Percentiles rank a stretch among this genome's conserved stretches.
Evolutionary conservation across 139 green algal species (phyloP).

Genomic region (Micromonas commoda): DNA sequence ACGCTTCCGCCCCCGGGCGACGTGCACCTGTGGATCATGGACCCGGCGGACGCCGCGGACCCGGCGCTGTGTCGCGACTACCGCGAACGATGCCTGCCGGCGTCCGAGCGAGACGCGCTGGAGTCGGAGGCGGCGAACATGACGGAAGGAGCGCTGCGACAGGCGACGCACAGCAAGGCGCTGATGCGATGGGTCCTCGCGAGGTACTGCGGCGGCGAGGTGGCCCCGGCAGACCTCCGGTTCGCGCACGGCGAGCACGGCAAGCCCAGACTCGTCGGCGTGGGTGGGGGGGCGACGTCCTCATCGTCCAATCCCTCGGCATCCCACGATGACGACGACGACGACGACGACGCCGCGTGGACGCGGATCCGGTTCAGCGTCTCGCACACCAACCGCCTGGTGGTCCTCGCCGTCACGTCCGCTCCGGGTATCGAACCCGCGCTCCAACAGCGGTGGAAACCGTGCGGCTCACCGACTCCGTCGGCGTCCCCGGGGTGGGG

Average conservation of each 20-base stretch:
- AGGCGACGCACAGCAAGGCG: not conserved
- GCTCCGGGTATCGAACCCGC: not conserved
- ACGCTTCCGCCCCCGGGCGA: not conserved
- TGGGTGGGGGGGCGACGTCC: not conserved
- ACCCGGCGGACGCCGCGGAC: not conserved
- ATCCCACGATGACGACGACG: no score
- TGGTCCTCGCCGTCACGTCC: not conserved
- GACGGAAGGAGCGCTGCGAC: not conserved
- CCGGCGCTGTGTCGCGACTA: not conserved
- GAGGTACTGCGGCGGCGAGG: not conserved
- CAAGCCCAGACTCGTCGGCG: not conserved
- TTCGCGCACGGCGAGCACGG: constrained; percentile 10
- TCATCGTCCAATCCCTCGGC: no score
- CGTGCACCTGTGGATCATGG: not conserved
- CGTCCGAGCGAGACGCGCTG: not conserved
- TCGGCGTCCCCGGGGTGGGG: no score
- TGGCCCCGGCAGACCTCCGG: not conserved
- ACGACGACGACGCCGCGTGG: not conserved
- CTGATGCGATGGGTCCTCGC: not conserved
- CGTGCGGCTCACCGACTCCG: no score
- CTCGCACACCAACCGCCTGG: constrained; percentile 4
- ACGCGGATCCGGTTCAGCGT: not conserved
- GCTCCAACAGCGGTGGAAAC: no score
- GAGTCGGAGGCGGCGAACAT: not conserved
- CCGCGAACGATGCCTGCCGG: not conserved